Conservation (phyloP, 306 rosid species). For the Acacia melanoxylon region DNA sequence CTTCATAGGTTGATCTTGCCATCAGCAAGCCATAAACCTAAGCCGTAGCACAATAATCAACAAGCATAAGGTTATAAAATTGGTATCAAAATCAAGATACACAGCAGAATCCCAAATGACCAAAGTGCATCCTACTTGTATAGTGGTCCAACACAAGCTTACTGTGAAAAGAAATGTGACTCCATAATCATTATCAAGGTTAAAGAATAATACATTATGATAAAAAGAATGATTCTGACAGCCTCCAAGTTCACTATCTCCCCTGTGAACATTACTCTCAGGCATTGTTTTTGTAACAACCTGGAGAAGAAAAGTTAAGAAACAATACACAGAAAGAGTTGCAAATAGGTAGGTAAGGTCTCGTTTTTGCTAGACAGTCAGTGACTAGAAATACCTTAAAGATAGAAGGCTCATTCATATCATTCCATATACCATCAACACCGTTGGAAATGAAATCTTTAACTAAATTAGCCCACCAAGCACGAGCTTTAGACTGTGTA, state of each 20-base stretch:
- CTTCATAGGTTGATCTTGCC: conserved; percentile 94
- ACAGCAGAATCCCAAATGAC: conserved; percentile 20
- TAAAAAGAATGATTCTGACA: conserved; percentile 81
- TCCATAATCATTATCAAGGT: conserved; percentile 25
- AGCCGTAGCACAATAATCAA: conserved; percentile 25
- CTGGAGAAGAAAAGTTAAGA: conserved; percentile 40
- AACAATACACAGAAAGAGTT: conserved; percentile 19
- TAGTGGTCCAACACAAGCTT: conserved; percentile 11
- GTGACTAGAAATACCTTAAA: conserved; percentile 61
- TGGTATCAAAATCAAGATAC: conserved; percentile 24
- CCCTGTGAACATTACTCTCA: conserved; percentile 80
- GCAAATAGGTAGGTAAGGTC: conserved; percentile 6
- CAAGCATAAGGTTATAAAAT: conserved; percentile 19
- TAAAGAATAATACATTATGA: conserved; percentile 72
- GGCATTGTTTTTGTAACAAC: conserved; percentile 90
- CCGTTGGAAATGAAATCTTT: conserved; percentile 76
- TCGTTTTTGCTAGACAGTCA: background rate
- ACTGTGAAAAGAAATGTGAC: conserved; percentile 4
- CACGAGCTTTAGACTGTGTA: conserved; percentile 76
- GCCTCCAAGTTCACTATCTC: conserved; percentile 92
- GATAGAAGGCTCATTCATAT: conserved; percentile 93
- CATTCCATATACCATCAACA: conserved; percentile 98
- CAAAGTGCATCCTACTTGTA: conserved; percentile 21
- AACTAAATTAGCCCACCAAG: conserved; percentile 91
- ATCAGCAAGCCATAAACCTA: conserved; percentile 89